Conservation (phyloP, 306 rosid species). For the Glycine soja region DNA sequence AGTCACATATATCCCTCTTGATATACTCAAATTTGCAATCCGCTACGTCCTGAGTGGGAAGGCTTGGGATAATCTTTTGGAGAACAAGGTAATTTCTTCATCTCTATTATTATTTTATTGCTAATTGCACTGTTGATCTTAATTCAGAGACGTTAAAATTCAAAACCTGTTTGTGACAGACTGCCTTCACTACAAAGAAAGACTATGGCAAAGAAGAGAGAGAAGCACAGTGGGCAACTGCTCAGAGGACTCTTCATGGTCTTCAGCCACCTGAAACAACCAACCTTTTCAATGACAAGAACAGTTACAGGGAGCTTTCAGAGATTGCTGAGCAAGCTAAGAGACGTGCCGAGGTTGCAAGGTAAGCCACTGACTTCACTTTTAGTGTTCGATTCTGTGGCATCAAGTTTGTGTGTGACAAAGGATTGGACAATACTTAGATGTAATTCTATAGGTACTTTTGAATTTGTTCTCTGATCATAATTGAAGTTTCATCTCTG, state of each 20-base stretch:
- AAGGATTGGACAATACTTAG: neutral
- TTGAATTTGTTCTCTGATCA: neutral
- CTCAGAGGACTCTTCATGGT: constrained; percentile 97
- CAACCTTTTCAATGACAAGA: constrained; percentile 73
- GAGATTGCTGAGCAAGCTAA: constrained; percentile 99
- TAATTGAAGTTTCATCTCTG: neutral
- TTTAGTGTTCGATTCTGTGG: neutral
- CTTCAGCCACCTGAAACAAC: constrained; percentile 88
- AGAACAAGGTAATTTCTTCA: constrained; percentile 76
- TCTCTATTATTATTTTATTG: neutral
- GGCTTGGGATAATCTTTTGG: constrained; percentile 97
- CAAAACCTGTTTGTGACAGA: constrained; percentile 56
- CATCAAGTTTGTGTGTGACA: neutral
- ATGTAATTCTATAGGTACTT: neutral
- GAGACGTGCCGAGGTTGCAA: constrained; percentile 96
- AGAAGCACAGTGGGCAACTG: constrained; percentile 99
- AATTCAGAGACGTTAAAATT: constrained; percentile 32
- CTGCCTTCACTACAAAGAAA: constrained; percentile 98
- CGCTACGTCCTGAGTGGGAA: constrained; percentile 88
- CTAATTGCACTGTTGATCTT: constrained; percentile 14
- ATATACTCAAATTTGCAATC: constrained; percentile 80
- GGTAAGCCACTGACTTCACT: constrained; percentile 59
- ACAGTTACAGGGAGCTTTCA: constrained; percentile 84
- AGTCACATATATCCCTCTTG: constrained; percentile 92
- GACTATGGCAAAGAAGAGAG: constrained; percentile 99